These are phyloP conservation scores for Ajuga chamaepitys DNA, from an alignment of 257 asterid species.

Conservation along the genomic window DNA sequence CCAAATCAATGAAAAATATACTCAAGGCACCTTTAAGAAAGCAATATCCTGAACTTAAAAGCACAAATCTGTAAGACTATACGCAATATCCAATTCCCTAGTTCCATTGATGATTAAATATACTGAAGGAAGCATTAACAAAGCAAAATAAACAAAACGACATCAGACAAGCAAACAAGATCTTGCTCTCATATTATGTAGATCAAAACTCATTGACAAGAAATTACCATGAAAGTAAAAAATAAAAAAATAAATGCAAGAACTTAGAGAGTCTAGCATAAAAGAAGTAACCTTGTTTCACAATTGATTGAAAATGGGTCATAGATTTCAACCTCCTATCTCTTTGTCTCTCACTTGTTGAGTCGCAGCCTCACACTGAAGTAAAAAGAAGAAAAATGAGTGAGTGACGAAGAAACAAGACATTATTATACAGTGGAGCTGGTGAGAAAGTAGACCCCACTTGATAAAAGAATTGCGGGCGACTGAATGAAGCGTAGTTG, in stretches of 20 bases:
- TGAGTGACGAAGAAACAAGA: neutral
- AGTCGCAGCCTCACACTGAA: conserved; percentile 1
- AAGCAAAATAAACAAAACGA: neutral
- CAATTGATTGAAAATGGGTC: conserved; percentile 16
- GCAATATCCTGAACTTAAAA: too few species aligned
- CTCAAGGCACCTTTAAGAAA: too few species aligned
- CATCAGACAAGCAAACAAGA: neutral
- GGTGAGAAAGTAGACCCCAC: conserved; percentile 21
- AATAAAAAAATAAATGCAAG: neutral
- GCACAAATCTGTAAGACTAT: neutral
- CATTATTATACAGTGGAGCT: conserved; percentile 10
- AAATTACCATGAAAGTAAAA: conserved; percentile 3
- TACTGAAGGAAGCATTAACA: neutral
- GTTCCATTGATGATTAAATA: neutral
- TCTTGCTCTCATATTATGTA: neutral
- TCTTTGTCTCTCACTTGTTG: conserved; percentile 5
- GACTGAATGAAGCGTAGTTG: conserved; percentile 6
- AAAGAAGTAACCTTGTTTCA: conserved; percentile 21
- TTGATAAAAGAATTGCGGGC: conserved; percentile 13
- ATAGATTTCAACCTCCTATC: conserved; percentile 12
- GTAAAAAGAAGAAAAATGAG: conserved; percentile 1
- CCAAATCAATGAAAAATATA: neutral
- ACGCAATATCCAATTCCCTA: conserved; percentile 5
- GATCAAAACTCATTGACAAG: conserved; percentile 1
- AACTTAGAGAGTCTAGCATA: neutral